Base-by-base conservation (phyloP, 2,329 filamentous ascomycete genomes). In the Ambrosiella cleistominuta region DNA sequence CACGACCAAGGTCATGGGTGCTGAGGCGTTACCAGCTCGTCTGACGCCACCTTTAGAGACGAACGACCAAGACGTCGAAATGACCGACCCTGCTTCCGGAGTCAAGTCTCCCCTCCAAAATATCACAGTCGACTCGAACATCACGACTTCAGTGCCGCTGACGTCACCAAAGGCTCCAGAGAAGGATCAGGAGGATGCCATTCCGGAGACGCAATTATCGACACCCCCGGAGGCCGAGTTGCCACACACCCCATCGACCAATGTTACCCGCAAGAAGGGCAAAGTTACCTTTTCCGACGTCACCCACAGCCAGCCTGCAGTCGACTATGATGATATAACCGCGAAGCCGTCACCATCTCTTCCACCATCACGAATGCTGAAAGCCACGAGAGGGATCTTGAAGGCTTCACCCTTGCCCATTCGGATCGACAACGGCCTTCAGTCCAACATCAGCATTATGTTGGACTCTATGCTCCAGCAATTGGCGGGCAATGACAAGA, bases 381-480 rank as follows among this genome's bases (percentile, higher is more conserved):
- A 51, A 38, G 50, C 59, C 7, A 68, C 76, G 62, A 81, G 80
- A 65, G 76, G 78, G 2, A 98, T 98, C 57, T 76, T 98, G 61
- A 98, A 98, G 68, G 76, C 81, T 19, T 78, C 76, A 1, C 69
- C 75, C 57, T 75, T 68, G 66, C 71, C 69, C 7, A 76, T 75
- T 57, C 70, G 71, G 1, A 69, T 75, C 62, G 70, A 71, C 64
- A 68, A 8, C 66, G 67, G 35, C 62, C 69, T 12, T 8, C 17
- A n/a, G 7, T 52, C 42, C 12, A 50, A 40, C 4, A 36, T 95
- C 59, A 77, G 79, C 62, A 81, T 81, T 64, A 93, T 96, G 83
- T 72, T 97, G 63, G 86, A 95, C 64, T 94, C 88, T 0, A 81
- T 88, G 4, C 78, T 88, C 40, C 83, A 87, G 69, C 86, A 93